Evolutionary conservation across 2,329 filamentous ascomycete species (phyloP), one percentile per base, ranked within the genome.

Genomic region (Gaeumannomyces tritici): DNA sequence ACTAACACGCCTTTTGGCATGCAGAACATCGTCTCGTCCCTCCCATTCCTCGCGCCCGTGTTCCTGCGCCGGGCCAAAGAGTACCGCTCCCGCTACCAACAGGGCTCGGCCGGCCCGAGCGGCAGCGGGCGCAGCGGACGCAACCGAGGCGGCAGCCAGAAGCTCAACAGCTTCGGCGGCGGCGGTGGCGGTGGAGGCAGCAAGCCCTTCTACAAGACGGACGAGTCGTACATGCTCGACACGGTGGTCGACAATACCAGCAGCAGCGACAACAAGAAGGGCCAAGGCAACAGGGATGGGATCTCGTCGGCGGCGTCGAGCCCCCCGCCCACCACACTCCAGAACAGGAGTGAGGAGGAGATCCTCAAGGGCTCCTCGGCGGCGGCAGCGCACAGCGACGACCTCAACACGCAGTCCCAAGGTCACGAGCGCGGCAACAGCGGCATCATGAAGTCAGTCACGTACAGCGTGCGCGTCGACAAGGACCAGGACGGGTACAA

Each of bases 11-110:
- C 8, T 33, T 60, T 27, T 15, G 55, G 26, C 27, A 24, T 13
- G 35, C 13, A 42, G 77, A 79, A 79, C 66, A 76, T 79, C 66
- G 77, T 79, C 8, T 79, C 77, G 0, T 79, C 76, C 1, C 72
- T 79, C 1, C 77, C 77, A 0, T 79, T 79, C 68, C 70, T 79
- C 0, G 76, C 77, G 0, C 77, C 77, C 0, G 71, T 78, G 3
- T 79, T 74, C 65, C 64, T 79, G 56, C 73, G 70, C 29, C 78
- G 77, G 64, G 77, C 76, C 13, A 76, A 70, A 59, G 69, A 76
- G 42, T 79, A 79, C 66, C 73, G 73, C 26, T 73, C 73, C 0
- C 69, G 68, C 59, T 51, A 42, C 29, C 70, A 69, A 64, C 26
- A 29, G 12, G 69, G 67, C n/a, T 73, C 72, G 4, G 68, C 69